These are phyloP conservation scores for Asclepias syriaca DNA, from an alignment of 257 asterid genomes.

Conservation along the genomic window DNA sequence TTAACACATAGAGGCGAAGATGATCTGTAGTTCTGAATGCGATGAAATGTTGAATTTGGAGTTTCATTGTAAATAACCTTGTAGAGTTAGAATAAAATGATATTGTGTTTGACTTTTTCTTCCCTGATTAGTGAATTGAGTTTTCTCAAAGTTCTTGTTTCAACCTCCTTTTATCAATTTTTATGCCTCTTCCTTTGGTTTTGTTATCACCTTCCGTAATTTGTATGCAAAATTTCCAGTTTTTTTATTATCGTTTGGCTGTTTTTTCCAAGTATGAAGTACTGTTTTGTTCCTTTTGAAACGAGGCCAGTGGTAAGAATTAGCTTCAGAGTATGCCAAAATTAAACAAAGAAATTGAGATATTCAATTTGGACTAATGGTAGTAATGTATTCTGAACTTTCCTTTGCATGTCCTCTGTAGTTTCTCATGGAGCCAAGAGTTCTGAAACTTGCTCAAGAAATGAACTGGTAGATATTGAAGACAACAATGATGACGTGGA, in stretches of 20 bases:
- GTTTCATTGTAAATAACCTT: neutral
- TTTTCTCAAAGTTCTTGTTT: neutral
- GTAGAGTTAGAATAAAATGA: neutral
- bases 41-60: neutral
- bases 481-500: slow-evolving; percentile 27
- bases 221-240: neutral
- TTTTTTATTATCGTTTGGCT: neutral
- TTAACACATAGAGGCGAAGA: neutral
- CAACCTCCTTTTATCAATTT: neutral
- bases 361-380: neutral
- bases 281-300: neutral
- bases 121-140: neutral
- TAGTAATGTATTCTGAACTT: neutral
- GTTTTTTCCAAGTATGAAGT: neutral
- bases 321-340: neutral
- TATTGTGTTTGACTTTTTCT: neutral
- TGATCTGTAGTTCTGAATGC: neutral
- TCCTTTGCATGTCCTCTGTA: slow-evolving; percentile 20
- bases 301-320: neutral
- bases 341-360: neutral
- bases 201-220: neutral
- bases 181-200: neutral
- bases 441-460: slow-evolving; percentile 20
- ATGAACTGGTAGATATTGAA: slow-evolving; percentile 28
- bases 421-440: slow-evolving; percentile 36